A percentile compares a stretch with the other conserved stretches of the same genome.
Conservation (phyloP, 228 moss, liverwort and hornwort species). For the Sphagnum fallax region DNA sequence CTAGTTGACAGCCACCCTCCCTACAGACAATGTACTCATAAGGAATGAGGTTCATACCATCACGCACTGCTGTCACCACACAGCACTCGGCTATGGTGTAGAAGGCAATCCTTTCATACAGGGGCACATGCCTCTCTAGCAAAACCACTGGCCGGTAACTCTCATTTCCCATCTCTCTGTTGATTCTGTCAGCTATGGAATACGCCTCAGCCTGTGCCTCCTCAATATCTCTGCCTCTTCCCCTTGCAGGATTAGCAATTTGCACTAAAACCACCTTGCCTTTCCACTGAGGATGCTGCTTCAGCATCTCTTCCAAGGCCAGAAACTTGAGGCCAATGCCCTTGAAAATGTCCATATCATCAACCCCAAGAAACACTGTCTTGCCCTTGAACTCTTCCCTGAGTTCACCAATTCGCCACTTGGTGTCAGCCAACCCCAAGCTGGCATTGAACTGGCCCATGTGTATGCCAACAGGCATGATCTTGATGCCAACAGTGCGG, state of each 20-base stretch:
- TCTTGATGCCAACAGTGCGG: conserved; percentile 88
- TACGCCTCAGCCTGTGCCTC: conserved; percentile 73
- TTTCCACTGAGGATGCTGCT: conserved; percentile 64
- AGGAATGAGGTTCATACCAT: conserved; percentile 88
- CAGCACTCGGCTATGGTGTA: conserved; percentile 93
- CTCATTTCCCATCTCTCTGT: conserved; percentile 61
- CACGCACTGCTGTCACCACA: conserved; percentile 85
- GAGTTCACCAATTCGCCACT: conserved; percentile 56
- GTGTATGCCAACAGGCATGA: conserved; percentile 88
- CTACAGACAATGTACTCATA: conserved; percentile 91
- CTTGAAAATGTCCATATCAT: conserved; percentile 97
- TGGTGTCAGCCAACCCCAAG: conserved; percentile 56
- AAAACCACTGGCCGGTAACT: conserved; percentile 68
- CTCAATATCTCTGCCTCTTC: conserved; percentile 69
- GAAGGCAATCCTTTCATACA: conserved; percentile 77
- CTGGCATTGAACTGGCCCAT: conserved; percentile 65
- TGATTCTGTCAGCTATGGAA: conserved; percentile 56
- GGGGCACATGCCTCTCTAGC: conserved; percentile 46
- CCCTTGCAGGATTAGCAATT: conserved; percentile 85
- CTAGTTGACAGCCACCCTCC: conserved; percentile 51
- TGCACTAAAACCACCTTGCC: conserved; percentile 80
- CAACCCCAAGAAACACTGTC: conserved; percentile 83
- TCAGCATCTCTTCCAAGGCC: conserved; percentile 85
- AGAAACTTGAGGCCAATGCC: conserved; percentile 90
- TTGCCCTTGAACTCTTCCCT: conserved; percentile 64